Conservation (phyloP, 2,329 filamentous ascomycete species). For the Scedosporium dehoogii region DNA sequence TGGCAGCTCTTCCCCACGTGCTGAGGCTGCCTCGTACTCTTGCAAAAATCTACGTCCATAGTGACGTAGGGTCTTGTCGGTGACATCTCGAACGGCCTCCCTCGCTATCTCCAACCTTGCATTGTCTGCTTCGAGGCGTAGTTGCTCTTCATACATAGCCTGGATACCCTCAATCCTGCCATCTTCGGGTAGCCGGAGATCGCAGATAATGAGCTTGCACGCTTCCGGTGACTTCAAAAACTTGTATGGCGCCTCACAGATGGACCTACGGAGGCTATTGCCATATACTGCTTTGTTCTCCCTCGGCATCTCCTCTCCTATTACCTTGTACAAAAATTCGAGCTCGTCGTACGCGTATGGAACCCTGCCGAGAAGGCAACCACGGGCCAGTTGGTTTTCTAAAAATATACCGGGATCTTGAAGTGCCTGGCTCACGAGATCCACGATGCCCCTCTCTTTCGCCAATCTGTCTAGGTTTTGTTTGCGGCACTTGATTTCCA, state of each 20-base stretch:
- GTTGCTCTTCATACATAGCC: background rate
- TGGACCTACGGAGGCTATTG: background rate
- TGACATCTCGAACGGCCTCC: background rate
- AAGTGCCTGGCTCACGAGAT: too few species aligned
- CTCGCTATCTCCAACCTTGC: background rate
- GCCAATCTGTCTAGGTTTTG: too few species aligned
- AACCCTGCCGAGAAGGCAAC: background rate
- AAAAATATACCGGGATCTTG: too few species aligned
- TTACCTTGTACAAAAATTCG: background rate
- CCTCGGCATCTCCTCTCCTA: background rate
- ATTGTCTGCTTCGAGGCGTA: background rate
- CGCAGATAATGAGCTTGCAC: conserved; percentile 2
- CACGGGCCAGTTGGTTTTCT: too few species aligned
- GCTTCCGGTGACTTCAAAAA: background rate
- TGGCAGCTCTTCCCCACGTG: background rate
- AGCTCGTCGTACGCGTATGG: background rate
- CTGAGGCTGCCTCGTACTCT: background rate
- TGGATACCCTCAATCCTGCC: background rate
- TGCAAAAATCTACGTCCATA: background rate
- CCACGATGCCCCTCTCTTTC: too few species aligned
- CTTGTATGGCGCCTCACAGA: background rate
- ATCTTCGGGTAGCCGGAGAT: background rate
- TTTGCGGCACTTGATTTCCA: too few species aligned
- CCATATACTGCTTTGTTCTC: background rate
- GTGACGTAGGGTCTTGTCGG: background rate